Evolutionary conservation across 169 alveolate species (phyloP).

Genomic region (Pseudocohnilembus persalinus): DNA sequence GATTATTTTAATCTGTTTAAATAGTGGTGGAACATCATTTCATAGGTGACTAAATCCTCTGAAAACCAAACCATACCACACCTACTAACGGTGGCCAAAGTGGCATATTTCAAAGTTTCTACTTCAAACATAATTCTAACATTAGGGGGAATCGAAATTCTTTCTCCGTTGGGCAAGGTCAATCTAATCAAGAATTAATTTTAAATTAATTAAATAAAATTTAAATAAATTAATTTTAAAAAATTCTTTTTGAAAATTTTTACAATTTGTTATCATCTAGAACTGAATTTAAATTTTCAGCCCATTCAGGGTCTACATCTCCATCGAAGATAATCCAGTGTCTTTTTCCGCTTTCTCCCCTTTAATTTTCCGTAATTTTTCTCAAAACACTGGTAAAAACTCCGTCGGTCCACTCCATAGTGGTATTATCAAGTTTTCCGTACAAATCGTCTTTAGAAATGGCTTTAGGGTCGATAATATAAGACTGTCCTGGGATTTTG

Average conservation of each 20-base stretch:
- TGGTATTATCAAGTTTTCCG: slow-evolving; percentile 93
- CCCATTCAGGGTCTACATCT: slow-evolving; percentile 99
- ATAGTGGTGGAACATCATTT: slow-evolving; percentile 85
- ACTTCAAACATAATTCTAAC: slow-evolving; percentile 90
- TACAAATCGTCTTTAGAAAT: slow-evolving; percentile 93
- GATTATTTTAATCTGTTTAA: slow-evolving; percentile 82
- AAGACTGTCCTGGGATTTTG: slow-evolving; percentile 90
- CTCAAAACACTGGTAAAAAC: slow-evolving; percentile 95
- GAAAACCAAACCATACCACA: slow-evolving; percentile 99
- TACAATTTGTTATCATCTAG: slow-evolving; percentile 97
- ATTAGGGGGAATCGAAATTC: slow-evolving; percentile 93
- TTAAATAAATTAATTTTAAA: too few relatives aligned
- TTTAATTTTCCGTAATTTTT: slow-evolving; percentile 82
- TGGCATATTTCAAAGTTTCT: slow-evolving; percentile 95
- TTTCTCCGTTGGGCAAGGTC: slow-evolving; percentile 88
- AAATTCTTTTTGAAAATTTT: too few relatives aligned
- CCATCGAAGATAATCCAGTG: slow-evolving; percentile 99
- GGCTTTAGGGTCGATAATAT: slow-evolving; percentile 94
- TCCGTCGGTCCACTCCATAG: slow-evolving; percentile 98
- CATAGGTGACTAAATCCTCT: slow-evolving; percentile 89
- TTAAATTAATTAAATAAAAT: too few relatives aligned
- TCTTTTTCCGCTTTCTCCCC: slow-evolving; percentile 87
- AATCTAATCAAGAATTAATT: too few relatives aligned
- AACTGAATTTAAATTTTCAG: slow-evolving; percentile 98
- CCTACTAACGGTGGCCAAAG: slow-evolving; percentile 98